Evolutionary conservation across 139 green algal species (phyloP).

Genomic region (Spirogloea muscicola): DNA sequence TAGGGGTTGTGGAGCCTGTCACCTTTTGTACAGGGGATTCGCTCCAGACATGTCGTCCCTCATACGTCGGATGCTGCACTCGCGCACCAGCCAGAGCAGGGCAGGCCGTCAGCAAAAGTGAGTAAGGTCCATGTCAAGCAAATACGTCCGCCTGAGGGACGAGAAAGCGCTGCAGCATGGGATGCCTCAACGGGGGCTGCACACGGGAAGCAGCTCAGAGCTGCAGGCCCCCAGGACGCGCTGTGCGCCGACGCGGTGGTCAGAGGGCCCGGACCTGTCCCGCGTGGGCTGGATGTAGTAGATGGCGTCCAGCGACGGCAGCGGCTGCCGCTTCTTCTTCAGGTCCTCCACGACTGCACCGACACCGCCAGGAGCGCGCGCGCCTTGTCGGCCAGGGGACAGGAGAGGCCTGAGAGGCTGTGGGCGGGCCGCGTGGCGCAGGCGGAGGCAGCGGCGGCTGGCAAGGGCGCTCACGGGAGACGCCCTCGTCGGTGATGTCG

Average conservation of each 20-base stretch:
- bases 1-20: too few species aligned
- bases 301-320: slow-evolving; percentile 42
- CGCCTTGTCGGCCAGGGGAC: too few species aligned
- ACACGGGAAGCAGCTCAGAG: too few species aligned
- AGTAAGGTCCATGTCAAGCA: too few species aligned
- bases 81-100: too few species aligned
- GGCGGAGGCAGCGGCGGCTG: neutral
- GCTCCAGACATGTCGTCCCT: slow-evolving; percentile 23
- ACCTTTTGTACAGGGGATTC: slow-evolving; percentile 30
- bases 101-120: too few species aligned
- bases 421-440: neutral
- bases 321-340: slow-evolving; percentile 47
- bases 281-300: slow-evolving; percentile 50
- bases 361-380: too few species aligned
- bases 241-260: too few species aligned
- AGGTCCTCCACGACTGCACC: slow-evolving; percentile 48
- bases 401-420: neutral
- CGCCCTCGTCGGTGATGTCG: slow-evolving; percentile 39
- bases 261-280: slow-evolving; percentile 7
- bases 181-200: too few species aligned
- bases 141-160: too few species aligned
- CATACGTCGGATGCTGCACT: slow-evolving; percentile 17
- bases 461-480: slow-evolving; percentile 25
- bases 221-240: too few species aligned
- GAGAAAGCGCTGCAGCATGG: too few species aligned